Conservation (phyloP, 2,329 filamentous ascomycete genomes). For the Penicillium frequentans region DNA sequence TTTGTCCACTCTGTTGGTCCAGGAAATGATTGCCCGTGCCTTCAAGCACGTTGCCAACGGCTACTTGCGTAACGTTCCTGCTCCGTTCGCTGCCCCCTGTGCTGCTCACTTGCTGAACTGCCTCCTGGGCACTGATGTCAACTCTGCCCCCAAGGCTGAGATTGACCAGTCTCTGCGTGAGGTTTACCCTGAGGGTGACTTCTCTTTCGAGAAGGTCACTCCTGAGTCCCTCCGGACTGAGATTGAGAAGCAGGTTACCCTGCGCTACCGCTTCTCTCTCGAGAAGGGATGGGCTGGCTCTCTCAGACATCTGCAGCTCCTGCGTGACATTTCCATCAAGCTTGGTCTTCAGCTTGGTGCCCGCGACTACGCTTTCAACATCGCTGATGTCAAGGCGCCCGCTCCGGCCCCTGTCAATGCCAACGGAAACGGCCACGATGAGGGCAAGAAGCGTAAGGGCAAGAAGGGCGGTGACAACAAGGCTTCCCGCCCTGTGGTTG, state of each 20-base stretch:
- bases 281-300: conserved; percentile 65
- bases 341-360: conserved; percentile 84
- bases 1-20: conserved; percentile 72
- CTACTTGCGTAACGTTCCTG: conserved; percentile 76
- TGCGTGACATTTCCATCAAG: conserved; percentile 86
- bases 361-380: conserved; percentile 71
- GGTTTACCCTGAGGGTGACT: conserved; percentile 79
- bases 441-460: conserved; percentile 58
- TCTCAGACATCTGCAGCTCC: conserved; percentile 75
- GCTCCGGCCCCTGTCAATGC: conserved; percentile 39
- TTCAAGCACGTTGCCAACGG: conserved; percentile 90
- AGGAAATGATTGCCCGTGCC: conserved; percentile 92
- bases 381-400: conserved; percentile 39
- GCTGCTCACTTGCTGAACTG: conserved; percentile 91
- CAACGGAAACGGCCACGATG: conserved; percentile 37
- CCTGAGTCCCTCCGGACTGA: conserved; percentile 69
- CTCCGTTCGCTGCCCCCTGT: conserved; percentile 76
- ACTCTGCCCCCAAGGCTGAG: conserved; percentile 74
- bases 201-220: conserved; percentile 76
- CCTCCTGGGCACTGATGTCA: conserved; percentile 74
- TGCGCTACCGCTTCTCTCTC: conserved; percentile 76
- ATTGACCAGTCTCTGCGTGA: conserved; percentile 71
- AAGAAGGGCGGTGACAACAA: conserved; percentile 55
- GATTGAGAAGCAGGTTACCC: conserved; percentile 69
- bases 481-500: conserved; percentile 46